Evolutionary conservation across 345 rosid species (phyloP).

Genomic region (Schrenkiella parvula): DNA sequence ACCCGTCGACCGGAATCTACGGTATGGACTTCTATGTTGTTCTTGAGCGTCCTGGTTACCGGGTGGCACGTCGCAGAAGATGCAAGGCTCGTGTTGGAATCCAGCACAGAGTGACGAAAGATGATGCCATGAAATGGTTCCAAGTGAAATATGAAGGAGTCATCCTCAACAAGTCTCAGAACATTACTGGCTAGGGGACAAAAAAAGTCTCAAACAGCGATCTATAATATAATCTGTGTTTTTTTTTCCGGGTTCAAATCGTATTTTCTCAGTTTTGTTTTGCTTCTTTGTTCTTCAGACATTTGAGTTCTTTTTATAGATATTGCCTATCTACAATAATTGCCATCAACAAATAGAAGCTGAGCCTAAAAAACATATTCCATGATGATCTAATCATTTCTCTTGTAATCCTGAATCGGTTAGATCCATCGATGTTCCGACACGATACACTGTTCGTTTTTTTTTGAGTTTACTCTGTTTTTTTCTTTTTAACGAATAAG

Average conservation of each 20-base stretch:
- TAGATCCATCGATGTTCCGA: background rate
- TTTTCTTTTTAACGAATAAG: too few relatives aligned
- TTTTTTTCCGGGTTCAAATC: background rate
- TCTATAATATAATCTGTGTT: background rate
- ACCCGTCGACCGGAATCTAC: constrained; percentile 54
- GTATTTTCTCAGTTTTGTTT: constrained; percentile 11
- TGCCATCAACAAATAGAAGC: background rate
- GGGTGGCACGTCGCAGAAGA: constrained; percentile 53
- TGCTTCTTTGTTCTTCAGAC: constrained; percentile 8
- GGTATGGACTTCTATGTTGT: constrained; percentile 63
- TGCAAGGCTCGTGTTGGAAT: constrained; percentile 62
- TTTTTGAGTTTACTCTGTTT: too few relatives aligned
- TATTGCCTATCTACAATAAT: background rate
- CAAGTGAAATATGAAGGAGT: constrained; percentile 61
- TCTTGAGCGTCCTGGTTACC: constrained; percentile 56
- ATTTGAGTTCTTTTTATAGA: constrained; percentile 1
- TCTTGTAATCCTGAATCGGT: background rate
- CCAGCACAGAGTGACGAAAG: constrained; percentile 52
- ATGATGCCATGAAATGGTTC: constrained; percentile 67
- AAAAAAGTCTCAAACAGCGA: background rate
- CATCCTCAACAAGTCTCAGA: constrained; percentile 54
- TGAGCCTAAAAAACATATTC: background rate
- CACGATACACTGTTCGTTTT: too few relatives aligned
- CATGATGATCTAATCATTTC: background rate
- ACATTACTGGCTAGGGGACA: constrained; percentile 30